Base-by-base conservation (phyloP, 2,329 filamentous ascomycete species). In the Aspergillus ruber region DNA sequence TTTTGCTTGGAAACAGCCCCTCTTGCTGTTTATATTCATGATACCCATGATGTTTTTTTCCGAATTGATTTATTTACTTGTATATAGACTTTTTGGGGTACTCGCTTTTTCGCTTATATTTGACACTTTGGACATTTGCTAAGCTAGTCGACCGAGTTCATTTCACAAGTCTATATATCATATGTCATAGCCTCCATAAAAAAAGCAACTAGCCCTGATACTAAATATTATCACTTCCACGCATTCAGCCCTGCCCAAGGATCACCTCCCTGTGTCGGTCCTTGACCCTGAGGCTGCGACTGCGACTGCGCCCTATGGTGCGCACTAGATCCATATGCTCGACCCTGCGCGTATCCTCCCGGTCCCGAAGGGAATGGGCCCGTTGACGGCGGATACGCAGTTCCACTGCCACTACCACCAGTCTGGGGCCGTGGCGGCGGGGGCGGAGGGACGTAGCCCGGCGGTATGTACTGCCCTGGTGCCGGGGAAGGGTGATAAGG, bases 161-260 rank as follows among this genome's bases (percentile, higher is more conserved):
- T 29, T 29, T 29, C 25, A 29, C 12, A 29, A 29, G 25, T 29
- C 25, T 29, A 54, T 59, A 39, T 18, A 59, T 56, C 56, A 49
- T 59, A 54, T 46, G 48, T 58, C n/a, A 39, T 39, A 12, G 3
- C 25, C 25, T 12, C 25, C 25, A 29, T 12, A 29, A 12, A 12
- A 27, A 29, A 29, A 29, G 25, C 25, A 29, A 29, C 25, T 29
- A 29, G 25, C 10, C 10, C 9, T 29, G 25, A 29, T 29, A 29
- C 23, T 29, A 29, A 10, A 5, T 13, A 43, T 5, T 27, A 42
- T 63, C 53, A 86, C 64, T 84, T 85, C 84, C 84, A 87, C 41
- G 78, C 79, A 69, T 78, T 84, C 56, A 88, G 65, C 4, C 84
- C 84, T 13, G 83, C 83, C 83, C 83, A 88, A 6, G 84, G 84